Evolutionary conservation across 169 alveolate genomes (phyloP).

Genomic region (Plasmodium sp.): DNA sequence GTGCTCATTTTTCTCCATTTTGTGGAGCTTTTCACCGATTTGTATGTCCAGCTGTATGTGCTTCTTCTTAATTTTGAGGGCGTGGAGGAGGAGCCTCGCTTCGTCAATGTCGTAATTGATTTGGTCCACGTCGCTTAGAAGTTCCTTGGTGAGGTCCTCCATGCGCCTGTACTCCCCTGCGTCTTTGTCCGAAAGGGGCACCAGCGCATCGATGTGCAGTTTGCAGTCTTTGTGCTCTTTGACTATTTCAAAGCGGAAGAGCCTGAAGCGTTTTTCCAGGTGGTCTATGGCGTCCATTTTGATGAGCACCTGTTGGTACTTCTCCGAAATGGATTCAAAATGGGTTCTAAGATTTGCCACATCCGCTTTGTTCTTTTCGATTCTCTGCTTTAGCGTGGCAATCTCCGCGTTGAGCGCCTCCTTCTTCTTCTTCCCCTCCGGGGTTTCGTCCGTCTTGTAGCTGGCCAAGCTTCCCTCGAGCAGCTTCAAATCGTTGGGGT

Average conservation of each 20-base stretch:
- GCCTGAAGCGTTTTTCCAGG: not conserved
- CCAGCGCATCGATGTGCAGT: not conserved
- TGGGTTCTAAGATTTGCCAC: not conserved
- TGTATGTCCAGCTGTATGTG: constrained; percentile 9
- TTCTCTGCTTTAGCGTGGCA: not conserved
- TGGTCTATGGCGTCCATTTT: constrained; percentile 8
- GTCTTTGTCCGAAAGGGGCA: not conserved
- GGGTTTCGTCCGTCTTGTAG: not conserved
- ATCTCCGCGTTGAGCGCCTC: not conserved
- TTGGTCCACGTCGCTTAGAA: not conserved
- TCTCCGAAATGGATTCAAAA: not conserved
- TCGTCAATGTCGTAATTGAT: not conserved
- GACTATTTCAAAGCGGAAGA: constrained; percentile 1
- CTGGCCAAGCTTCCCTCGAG: not conserved
- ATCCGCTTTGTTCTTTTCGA: not conserved
- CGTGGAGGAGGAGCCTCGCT: not conserved
- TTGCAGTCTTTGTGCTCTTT: constrained; percentile 2
- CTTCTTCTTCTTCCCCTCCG: not conserved
- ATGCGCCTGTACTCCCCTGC: not conserved
- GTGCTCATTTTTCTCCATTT: not conserved
- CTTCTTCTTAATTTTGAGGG: not conserved
- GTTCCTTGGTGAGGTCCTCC: not conserved
- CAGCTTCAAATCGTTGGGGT: not conserved
- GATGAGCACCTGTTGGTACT: not conserved
- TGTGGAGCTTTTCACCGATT: not conserved